Evolutionary conservation across 495 filamentous ascomycete genomes (phyloP), one percentile per base, ranked within the genome.

Genomic region (Podospora appendiculata): DNA sequence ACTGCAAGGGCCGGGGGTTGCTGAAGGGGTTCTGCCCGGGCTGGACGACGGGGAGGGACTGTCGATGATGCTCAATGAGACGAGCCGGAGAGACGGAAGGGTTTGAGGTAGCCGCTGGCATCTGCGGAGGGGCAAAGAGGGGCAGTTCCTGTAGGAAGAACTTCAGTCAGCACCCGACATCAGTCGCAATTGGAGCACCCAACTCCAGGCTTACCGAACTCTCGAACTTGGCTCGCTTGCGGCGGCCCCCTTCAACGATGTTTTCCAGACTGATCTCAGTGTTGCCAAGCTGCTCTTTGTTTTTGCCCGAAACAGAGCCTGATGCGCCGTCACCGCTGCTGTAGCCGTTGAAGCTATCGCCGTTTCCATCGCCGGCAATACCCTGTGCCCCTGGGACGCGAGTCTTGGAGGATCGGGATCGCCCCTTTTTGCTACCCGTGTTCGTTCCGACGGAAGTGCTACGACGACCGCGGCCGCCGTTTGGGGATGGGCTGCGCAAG

Each of bases 261-360:
- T 98, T 98, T 52, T 95, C 89, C 57, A 96, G 79, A 67, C 91
- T 96, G 62, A 98, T 98, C 52, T 97, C 93, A 4, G 93, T 90
- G 63, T 88, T 94, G n/a, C 85, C 88, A 52, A 94, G 75, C 47
- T 86, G 84, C 61, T 96, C 90, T 62, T 83, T 88, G 56, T 81
- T 75, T 58, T 82, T 86, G 54, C 85, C 84, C 50, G 87, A 87
- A 12, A 83, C 78, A 47, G 87, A 89, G 45, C 79, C 85, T 41
- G 84, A 80, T 33, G 82, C 87, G 55, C 80, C 83, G 54, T 94
- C 90, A 52, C 85, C 89, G 66, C 88, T 89, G 70, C 86, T 93
- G 60, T 89, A 88, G 47, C 79, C 84, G 58, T 84, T 80, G 48
- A 76, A 59, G 43, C 72, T 80, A 40, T 92, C 89, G 57, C 78